These are phyloP conservation scores for Fusarium coffeatum DNA, from an alignment of 2,329 filamentous ascomycete species.

Conservation along the genomic window DNA sequence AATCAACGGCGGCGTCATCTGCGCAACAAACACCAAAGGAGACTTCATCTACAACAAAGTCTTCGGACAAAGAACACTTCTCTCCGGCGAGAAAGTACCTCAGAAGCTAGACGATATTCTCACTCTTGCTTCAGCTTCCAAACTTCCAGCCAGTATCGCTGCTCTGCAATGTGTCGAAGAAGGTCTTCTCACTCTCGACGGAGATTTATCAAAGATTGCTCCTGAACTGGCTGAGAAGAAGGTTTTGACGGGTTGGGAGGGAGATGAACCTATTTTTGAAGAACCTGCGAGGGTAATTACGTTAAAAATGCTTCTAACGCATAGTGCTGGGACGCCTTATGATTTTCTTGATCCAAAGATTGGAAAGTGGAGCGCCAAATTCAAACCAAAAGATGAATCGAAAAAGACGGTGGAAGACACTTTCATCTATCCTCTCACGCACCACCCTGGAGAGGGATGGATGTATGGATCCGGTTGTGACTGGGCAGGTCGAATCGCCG, in stretches of 20 bases:
- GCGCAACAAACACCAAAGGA: slow-evolving; percentile 53
- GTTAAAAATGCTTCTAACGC: slow-evolving; percentile 62
- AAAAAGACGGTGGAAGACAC: slow-evolving; percentile 55
- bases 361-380: slow-evolving; percentile 51
- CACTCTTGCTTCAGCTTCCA: slow-evolving; percentile 54
- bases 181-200: slow-evolving; percentile 59
- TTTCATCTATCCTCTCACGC: slow-evolving; percentile 59
- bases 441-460: slow-evolving; percentile 64
- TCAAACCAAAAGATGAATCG: slow-evolving; percentile 30
- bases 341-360: slow-evolving; percentile 54
- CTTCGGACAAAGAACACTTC: slow-evolving; percentile 55
- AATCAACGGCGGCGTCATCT: slow-evolving; percentile 58
- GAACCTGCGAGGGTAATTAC: slow-evolving; percentile 56
- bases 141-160: slow-evolving; percentile 63
- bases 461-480: slow-evolving; percentile 62
- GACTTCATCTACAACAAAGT: slow-evolving; percentile 55
- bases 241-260: slow-evolving; percentile 60
- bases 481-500: slow-evolving; percentile 65
- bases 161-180: slow-evolving; percentile 67
- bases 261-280: slow-evolving; percentile 54
- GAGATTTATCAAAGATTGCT: slow-evolving; percentile 57
- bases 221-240: slow-evolving; percentile 62
- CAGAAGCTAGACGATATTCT: slow-evolving; percentile 53
- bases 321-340: slow-evolving; percentile 62
- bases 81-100: slow-evolving; percentile 54